A percentile compares a stretch with the other conserved stretches of the same genome.
phyloP scores from a whole-genome alignment of 169 alveolate genomes.

The Cyclospora cayetanensis region DNA sequence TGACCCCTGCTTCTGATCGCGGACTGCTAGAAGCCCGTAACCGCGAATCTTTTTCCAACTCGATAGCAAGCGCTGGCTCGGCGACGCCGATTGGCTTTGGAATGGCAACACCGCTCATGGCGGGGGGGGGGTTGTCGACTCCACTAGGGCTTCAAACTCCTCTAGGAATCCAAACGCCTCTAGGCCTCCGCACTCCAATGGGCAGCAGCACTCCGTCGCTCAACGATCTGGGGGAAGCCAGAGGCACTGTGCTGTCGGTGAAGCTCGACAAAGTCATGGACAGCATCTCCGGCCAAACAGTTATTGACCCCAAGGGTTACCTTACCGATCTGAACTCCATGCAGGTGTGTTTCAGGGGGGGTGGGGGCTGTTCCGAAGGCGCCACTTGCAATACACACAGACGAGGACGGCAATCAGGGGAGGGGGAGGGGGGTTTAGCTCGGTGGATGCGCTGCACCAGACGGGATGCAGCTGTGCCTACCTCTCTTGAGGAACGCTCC shows the following conservation, averaged over 20 bases:
- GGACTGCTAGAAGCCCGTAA: slow-evolving; percentile 65
- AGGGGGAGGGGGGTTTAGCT: not conserved
- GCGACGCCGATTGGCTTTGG: slow-evolving; percentile 79
- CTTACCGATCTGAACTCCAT: slow-evolving; percentile 93
- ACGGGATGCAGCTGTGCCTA: too few relatives aligned
- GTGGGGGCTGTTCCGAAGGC: not conserved
- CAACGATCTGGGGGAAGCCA: slow-evolving; percentile 93
- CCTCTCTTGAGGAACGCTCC: slow-evolving; percentile 37
- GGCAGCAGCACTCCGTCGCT: slow-evolving; percentile 79
- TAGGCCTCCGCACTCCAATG: slow-evolving; percentile 86
- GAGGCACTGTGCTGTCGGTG: slow-evolving; percentile 92
- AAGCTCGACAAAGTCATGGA: slow-evolving; percentile 94
- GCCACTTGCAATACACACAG: not conserved
- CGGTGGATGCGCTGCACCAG: too few relatives aligned
- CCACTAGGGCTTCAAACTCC: slow-evolving; percentile 89
- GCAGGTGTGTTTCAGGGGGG: slow-evolving; percentile 75
- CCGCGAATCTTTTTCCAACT: slow-evolving; percentile 51
- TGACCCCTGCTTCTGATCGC: slow-evolving; percentile 68
- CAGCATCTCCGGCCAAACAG: slow-evolving; percentile 94
- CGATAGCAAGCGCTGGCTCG: slow-evolving; percentile 70
- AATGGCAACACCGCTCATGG: slow-evolving; percentile 76
- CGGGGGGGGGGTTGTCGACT: slow-evolving; percentile 89
- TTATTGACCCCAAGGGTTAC: slow-evolving; percentile 96
- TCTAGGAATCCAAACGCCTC: slow-evolving; percentile 81
- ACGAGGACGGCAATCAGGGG: too few relatives aligned